Base-by-base conservation (phyloP, 2,329 filamentous ascomycete species). In the Microdochium nivale region DNA sequence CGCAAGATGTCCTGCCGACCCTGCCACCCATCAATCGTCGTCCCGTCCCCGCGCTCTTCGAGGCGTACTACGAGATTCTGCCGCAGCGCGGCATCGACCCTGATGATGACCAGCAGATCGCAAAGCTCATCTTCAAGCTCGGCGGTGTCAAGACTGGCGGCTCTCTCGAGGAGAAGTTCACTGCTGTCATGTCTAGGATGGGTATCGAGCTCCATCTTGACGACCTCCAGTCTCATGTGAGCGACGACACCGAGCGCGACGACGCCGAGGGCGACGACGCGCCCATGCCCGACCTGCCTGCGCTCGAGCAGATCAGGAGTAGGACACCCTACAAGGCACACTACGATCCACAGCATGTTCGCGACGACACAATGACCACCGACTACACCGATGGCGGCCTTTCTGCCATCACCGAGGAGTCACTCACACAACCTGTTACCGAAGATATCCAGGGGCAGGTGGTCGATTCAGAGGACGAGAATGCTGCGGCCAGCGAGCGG, bases 91-190 rank as follows among this genome's bases (percentile, higher is more conserved):
- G 83, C 51, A 73, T 89, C 56, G 78, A 88, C 53, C 77, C 82
- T n/a, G 83, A 88, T 60, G 77, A 86, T 58, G 88, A 91, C 61
- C 83, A 84, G 59, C 81, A 87, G 58, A 85, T 90, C 61, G 83
- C 90, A 57, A 81, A 86, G 56, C 84, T 95, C 60, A 70, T 96
- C 52, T 88, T 94, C 65, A 85, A 85, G 60, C 82, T 96, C 64
- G 87, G 88, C 50, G 83, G 83, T 54, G 77, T 81, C 60, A 75
- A 76, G 52, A 78, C 79, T 47, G 68, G 77, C 47, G 70, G 70
- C 32, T 76, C 76, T 3, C 73, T 95, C 25, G 76, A 81, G 56
- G 80, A 86, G 53, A 87, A 86, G 58, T 91, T 94, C 60, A 79
- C 83, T 65, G 73, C 78, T 52, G 75, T 89, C 53, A 74, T 95